Percentiles rank a stretch among this genome's conserved stretches.
These are phyloP conservation scores for Linnemannia hyalina DNA, from an alignment of 192 early-diverging fungal genomes.

Conservation along the genomic window DNA sequence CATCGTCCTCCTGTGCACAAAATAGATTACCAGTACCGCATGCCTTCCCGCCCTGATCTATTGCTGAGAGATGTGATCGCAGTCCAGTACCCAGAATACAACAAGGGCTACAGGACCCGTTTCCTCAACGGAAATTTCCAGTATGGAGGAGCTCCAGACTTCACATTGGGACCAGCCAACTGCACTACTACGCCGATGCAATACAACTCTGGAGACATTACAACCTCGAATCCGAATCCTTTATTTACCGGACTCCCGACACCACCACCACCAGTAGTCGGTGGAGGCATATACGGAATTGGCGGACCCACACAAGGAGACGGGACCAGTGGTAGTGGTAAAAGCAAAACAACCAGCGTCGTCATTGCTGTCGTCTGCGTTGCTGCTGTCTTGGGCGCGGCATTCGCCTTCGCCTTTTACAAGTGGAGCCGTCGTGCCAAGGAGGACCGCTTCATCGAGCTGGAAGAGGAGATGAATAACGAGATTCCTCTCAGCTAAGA, in stretches of 20 bases:
- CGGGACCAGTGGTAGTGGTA: neutral
- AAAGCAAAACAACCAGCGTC: constrained; percentile 16
- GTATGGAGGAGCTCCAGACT: neutral
- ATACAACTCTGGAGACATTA: constrained; percentile 19
- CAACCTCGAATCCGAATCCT: neutral
- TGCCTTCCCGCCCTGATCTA: constrained; percentile 60
- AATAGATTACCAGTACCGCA: constrained; percentile 58
- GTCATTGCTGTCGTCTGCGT: constrained; percentile 38
- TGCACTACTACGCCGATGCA: neutral
- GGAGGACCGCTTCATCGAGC: constrained; percentile 52
- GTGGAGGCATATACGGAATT: constrained; percentile 17
- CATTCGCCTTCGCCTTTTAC: constrained; percentile 51
- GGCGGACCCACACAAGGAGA: neutral
- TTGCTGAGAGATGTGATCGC: constrained; percentile 58
- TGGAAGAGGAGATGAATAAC: constrained; percentile 58
- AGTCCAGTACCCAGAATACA: constrained; percentile 54
- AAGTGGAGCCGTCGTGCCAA: constrained; percentile 55
- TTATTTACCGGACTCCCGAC: neutral
- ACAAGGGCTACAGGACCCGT: neutral
- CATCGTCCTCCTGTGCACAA: neutral
- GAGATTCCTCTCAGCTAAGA: constrained; percentile 43
- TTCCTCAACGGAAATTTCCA: constrained; percentile 53
- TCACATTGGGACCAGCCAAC: neutral
- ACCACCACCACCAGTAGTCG: constrained; percentile 9
- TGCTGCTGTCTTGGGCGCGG: constrained; percentile 27